These are phyloP conservation scores for Microsporum canis DNA, from an alignment of 2,329 filamentous ascomycete genomes.

Conservation along the genomic window DNA sequence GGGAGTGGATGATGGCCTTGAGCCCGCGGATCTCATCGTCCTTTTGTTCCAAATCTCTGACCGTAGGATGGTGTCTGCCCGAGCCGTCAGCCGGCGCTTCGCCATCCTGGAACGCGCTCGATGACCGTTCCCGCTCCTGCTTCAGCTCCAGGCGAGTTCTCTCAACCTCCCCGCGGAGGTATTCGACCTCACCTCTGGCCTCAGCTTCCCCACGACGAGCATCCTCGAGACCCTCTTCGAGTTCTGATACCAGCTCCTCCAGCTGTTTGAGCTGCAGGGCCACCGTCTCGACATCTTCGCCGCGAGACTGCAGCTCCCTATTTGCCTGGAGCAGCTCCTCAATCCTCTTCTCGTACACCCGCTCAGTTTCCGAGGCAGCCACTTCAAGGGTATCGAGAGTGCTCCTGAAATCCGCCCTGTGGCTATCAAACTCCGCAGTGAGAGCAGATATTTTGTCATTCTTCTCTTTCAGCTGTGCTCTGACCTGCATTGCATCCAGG, in stretches of 20 bases:
- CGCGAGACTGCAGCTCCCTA: constrained; percentile 67
- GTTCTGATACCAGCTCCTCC: constrained; percentile 89
- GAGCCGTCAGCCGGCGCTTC: constrained; percentile 13
- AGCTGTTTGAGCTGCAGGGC: constrained; percentile 86
- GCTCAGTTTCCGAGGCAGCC: constrained; percentile 84
- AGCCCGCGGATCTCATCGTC: constrained; percentile 95
- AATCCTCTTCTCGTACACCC: constrained; percentile 66
- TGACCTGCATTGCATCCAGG: constrained; percentile 63
- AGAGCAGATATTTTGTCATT: constrained; percentile 92
- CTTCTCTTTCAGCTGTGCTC: constrained; percentile 79
- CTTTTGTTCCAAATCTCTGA: constrained; percentile 78
- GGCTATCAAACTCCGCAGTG: constrained; percentile 86
- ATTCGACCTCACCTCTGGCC: constrained; percentile 90
- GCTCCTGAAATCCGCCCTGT: constrained; percentile 89
- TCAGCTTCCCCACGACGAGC: constrained; percentile 88
- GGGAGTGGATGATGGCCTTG: constrained; percentile 93
- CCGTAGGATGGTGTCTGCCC: constrained; percentile 26
- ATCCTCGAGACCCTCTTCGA: constrained; percentile 94
- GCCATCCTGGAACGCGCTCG: constrained; percentile 46
- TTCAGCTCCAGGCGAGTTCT: constrained; percentile 77
- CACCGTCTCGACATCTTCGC: constrained; percentile 82
- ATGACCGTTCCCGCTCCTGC: constrained; percentile 74
- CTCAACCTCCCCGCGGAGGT: constrained; percentile 87
- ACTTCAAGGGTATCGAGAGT: constrained; percentile 95
- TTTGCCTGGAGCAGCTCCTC: constrained; percentile 63